Percentiles rank a stretch among this genome's conserved stretches.
These are phyloP conservation scores for Talaromyces islandicus DNA, from an alignment of 2,329 filamentous ascomycete genomes.

Conservation along the genomic window DNA sequence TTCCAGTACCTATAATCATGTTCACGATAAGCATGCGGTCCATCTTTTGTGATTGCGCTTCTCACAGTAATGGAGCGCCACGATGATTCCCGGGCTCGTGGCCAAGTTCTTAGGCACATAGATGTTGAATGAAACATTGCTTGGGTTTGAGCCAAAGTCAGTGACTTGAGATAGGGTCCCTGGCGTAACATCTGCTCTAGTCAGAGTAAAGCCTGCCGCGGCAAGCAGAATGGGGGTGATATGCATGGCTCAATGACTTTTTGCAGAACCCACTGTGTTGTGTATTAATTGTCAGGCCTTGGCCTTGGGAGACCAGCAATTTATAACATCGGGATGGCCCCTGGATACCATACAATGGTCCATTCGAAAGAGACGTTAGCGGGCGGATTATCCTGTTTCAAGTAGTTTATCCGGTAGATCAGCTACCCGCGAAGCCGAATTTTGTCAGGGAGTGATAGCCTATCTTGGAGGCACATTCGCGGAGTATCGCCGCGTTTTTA, in stretches of 20 bases:
- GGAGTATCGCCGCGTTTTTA: not conserved
- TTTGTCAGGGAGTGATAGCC: not conserved
- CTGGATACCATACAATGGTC: not conserved
- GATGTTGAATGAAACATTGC: slow-evolving; percentile 49
- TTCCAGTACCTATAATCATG: slow-evolving; percentile 5
- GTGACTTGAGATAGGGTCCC: slow-evolving; percentile 24
- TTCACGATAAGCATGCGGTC: not conserved
- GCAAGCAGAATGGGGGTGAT: not conserved
- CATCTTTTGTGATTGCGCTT: not conserved
- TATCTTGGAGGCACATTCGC: not conserved
- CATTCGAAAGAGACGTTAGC: not conserved
- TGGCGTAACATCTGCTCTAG: not conserved
- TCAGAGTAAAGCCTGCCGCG: not conserved
- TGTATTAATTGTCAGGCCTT: not conserved
- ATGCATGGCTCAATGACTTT: not conserved
- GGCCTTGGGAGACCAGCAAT: not conserved
- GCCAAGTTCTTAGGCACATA: slow-evolving; percentile 43
- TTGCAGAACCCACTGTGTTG: not conserved
- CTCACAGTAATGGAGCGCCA: slow-evolving; percentile 54
- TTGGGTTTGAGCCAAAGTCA: slow-evolving; percentile 41
- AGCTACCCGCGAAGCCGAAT: not conserved
- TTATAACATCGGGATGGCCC: not conserved
- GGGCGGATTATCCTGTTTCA: not conserved
- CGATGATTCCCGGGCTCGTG: slow-evolving; percentile 45
- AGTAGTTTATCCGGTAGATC: not conserved